phyloP scores from a whole-genome alignment of 2,329 filamentous ascomycete genomes.

The Leptographium lundbergii region DNA sequence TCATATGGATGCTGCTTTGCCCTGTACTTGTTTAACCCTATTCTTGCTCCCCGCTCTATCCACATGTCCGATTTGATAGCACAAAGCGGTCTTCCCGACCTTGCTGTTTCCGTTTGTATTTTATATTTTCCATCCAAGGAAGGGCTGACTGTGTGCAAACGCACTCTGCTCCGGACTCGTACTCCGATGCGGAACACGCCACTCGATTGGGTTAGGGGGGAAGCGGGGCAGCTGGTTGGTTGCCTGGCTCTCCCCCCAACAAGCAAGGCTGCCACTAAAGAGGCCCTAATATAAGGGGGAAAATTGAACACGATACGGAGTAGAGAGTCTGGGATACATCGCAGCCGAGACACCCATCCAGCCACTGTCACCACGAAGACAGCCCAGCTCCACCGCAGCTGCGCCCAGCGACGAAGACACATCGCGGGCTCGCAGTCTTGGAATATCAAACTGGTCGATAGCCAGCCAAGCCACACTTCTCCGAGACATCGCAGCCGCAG shows the following conservation, averaged over 20 bases:
- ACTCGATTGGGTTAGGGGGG: neutral
- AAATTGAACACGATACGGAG: slow-evolving; percentile 10
- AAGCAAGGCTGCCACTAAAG: neutral
- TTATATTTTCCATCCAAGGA: too few species aligned
- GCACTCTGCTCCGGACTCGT: neutral
- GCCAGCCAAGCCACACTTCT: neutral
- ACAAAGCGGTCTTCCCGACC: too few species aligned
- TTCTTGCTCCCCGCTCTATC: too few species aligned
- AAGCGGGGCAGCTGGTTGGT: neutral
- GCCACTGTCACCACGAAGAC: slow-evolving; percentile 2
- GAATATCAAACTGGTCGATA: neutral
- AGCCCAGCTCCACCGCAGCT: neutral
- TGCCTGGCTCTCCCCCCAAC: neutral
- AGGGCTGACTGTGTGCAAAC: too few species aligned
- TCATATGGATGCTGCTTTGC: too few species aligned
- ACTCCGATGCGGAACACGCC: neutral
- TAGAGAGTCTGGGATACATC: slow-evolving; percentile 11
- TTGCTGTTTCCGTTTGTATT: too few species aligned
- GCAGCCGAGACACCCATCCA: slow-evolving; percentile 7
- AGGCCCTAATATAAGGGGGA: neutral
- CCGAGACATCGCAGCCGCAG: neutral
- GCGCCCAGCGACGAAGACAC: neutral
- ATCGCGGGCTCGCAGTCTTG: neutral
- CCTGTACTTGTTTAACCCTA: too few species aligned
- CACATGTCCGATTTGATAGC: too few species aligned